These are phyloP conservation scores for Taphrina communis DNA, from an alignment of 1,139 yeast genomes.

Conservation along the genomic window DNA sequence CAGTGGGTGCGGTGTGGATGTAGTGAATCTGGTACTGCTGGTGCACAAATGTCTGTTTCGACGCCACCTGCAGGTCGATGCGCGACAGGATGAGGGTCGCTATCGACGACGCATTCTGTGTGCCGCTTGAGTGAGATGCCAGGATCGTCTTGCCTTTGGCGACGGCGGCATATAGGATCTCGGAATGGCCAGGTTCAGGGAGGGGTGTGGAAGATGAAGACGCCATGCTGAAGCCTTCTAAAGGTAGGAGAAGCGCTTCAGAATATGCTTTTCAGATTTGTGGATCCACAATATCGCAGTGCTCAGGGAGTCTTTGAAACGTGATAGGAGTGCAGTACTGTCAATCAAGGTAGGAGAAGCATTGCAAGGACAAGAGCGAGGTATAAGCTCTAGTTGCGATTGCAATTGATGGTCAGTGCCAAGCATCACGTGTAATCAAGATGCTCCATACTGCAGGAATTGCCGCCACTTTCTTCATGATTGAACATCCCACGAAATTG, in stretches of 20 bases:
- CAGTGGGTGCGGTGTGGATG: slow-evolving; percentile 48
- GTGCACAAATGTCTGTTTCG: slow-evolving; percentile 50
- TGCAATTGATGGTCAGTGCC: background rate
- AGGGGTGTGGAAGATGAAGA: background rate
- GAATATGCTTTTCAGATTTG: too few species aligned
- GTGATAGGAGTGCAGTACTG: background rate
- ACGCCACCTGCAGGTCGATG: slow-evolving; percentile 20
- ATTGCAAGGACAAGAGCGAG: background rate
- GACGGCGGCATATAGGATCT: slow-evolving; percentile 25
- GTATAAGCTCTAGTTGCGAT: too few species aligned
- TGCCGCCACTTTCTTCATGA: too few species aligned
- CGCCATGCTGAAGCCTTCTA: slow-evolving; percentile 3
- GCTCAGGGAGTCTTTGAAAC: too few species aligned
- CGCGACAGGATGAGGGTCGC: slow-evolving; percentile 34
- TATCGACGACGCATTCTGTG: slow-evolving; percentile 30
- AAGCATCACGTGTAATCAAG: background rate
- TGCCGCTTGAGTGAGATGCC: slow-evolving; percentile 34
- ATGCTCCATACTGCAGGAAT: too few species aligned
- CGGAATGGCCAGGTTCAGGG: background rate
- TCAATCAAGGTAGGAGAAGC: background rate
- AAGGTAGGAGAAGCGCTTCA: too few species aligned
- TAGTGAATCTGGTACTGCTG: slow-evolving; percentile 52
- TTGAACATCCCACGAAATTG: too few species aligned
- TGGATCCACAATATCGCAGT: too few species aligned
- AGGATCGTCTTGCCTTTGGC: slow-evolving; percentile 36